Percentiles rank a stretch among this genome's conserved stretches.
Conservation (phyloP, 192 early-diverging fungal species). For the Allomyces macrogynus region DNA sequence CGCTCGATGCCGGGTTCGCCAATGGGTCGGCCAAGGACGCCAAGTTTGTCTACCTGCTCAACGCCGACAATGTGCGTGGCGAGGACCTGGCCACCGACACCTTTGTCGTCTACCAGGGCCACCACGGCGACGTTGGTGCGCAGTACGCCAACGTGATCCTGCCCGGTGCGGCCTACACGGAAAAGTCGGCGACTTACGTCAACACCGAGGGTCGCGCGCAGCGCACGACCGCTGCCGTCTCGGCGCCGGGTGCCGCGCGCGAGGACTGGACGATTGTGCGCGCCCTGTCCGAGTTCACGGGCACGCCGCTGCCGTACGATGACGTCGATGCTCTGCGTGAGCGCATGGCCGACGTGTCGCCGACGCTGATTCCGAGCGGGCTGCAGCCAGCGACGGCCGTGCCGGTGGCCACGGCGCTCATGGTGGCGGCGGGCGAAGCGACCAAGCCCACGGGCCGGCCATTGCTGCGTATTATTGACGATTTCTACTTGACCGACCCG, state of each 20-base stretch:
- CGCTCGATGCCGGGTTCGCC: constrained; percentile 76
- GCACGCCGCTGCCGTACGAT: constrained; percentile 72
- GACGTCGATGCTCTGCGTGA: constrained; percentile 59
- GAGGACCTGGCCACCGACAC: constrained; percentile 63
- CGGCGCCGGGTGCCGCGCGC: constrained; percentile 62
- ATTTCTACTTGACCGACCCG: constrained; percentile 90
- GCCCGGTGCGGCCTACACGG: constrained; percentile 87
- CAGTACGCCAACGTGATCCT: constrained; percentile 87
- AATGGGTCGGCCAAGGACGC: constrained; percentile 18
- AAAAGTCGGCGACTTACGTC: constrained; percentile 85
- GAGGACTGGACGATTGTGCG: constrained; percentile 99
- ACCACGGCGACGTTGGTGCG: constrained; percentile 94
- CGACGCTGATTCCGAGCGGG: constrained; percentile 50
- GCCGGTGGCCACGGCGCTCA: constrained; percentile 15
- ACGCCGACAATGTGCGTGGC: constrained; percentile 66
- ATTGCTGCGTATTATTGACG: constrained; percentile 46
- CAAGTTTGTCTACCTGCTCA: constrained; percentile 78
- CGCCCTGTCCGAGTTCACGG: constrained; percentile 80
- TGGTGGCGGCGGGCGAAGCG: constrained; percentile 7
- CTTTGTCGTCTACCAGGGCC: constrained; percentile 98
- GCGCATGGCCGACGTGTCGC: constrained; percentile 72
- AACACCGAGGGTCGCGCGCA: constrained; percentile 96
- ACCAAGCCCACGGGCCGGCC: constrained; percentile 12
- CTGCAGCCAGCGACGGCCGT: constrained; percentile 31
- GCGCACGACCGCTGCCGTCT: constrained; percentile 76